Evolutionary conservation across 495 filamentous ascomycete species (phyloP), one percentile per base, ranked within the genome.

Genomic region (Aspergillus homomorphus): DNA sequence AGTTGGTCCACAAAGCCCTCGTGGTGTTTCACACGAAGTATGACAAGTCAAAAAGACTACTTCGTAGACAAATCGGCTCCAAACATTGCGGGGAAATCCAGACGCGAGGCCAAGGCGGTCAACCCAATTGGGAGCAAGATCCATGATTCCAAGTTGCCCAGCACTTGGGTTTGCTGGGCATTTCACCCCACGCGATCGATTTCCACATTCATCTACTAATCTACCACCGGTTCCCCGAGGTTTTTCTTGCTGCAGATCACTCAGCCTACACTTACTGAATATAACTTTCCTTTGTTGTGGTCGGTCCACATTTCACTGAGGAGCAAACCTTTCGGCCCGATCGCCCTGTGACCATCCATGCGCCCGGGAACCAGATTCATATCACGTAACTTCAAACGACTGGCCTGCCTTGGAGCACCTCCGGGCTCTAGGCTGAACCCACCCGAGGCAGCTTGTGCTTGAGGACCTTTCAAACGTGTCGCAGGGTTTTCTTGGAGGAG

Each of bases 301-400:
- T 12, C 10, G 7, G 21, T 16, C 18, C 15, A n/a, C 23, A 46
- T 18, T 30, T 16, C 24, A 18, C 16, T 9, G 15, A 28, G 48
- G 24, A 24, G n/a, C 4, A 24, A 51, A 20, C 45, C 12, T 28
- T 23, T 51, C 48, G 48, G 48, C 48, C 48, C 48, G 48, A 51
- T n/a, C 48, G 33, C 33, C 33, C 33, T 12, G 15, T 38, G 22
- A 51, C 48, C 24, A 30, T 28, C 23, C 23, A 26, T 21, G 20
- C 46, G 14, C 24, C 28, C 12, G 23, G 48, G 48, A 28, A 24
- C 3, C 48, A 3, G 28, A 9, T 30, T 26, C 23, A 14, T 16
- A 51, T 51, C 48, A 28, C 48, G 48, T 51, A 51, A 51, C 30
- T 18, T 28, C 5, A 2, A 38, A 9, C 26, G 26, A 28, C 26